phyloP scores from a whole-genome alignment of 2,329 filamentous ascomycete species.

The Seiridium cupressi region DNA sequence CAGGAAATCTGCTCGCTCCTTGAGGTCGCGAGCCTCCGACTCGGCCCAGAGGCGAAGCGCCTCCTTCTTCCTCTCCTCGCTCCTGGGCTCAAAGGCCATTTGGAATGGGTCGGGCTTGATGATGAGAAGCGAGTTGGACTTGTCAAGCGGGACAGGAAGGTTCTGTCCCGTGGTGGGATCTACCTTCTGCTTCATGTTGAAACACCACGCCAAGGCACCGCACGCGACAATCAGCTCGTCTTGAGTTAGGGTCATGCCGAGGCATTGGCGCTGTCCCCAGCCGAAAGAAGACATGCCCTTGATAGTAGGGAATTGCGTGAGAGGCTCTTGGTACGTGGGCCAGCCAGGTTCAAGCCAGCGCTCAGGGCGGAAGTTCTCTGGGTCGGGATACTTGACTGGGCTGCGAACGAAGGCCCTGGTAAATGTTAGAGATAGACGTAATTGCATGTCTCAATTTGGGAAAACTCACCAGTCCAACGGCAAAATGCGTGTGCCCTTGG shows the following conservation, averaged over 20 bases:
- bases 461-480: conserved; percentile 35
- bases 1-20: conserved; percentile 25
- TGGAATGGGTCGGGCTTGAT: conserved; percentile 55
- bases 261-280: conserved; percentile 46
- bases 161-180: conserved; percentile 36
- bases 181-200: conserved; percentile 41
- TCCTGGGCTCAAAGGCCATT: conserved; percentile 52
- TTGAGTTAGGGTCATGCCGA: conserved; percentile 33
- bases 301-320: conserved; percentile 49
- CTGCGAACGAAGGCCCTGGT: conserved; percentile 51
- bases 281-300: conserved; percentile 54
- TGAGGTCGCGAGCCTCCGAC: conserved; percentile 25
- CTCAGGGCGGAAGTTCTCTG: conserved; percentile 49
- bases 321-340: conserved; percentile 51
- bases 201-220: conserved; percentile 43
- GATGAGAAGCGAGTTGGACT: conserved; percentile 55
- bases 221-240: conserved; percentile 50
- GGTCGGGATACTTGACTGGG: conserved; percentile 46
- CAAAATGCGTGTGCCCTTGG: conserved; percentile 43
- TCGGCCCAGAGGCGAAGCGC: conserved; percentile 35
- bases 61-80: conserved; percentile 34
- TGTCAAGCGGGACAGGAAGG: conserved; percentile 42
- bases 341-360: conserved; percentile 50
- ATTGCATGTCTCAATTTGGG: not conserved
- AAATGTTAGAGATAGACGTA: conserved; percentile 5